phyloP scores from a whole-genome alignment of 192 early-diverging fungal genomes.

The Gigaspora rosea region DNA sequence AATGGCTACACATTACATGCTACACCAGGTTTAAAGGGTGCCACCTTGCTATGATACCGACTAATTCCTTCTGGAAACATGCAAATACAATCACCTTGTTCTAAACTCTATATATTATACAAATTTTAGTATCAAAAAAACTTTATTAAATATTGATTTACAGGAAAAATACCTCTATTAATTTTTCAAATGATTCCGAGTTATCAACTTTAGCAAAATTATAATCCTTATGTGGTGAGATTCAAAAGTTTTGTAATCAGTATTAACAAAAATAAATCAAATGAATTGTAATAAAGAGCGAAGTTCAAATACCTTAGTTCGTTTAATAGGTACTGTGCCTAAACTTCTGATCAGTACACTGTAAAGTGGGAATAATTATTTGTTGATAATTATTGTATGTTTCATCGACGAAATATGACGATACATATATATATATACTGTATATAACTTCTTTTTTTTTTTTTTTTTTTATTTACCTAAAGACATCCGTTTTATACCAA shows the following conservation, averaged over 20 bases:
- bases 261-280: constrained; percentile 35
- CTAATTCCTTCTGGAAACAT: constrained; percentile 47
- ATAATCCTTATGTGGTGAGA: not conserved
- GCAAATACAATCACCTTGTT: constrained; percentile 29
- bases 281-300: constrained; percentile 31
- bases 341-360: constrained; percentile 42
- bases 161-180: constrained; percentile 8
- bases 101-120: not conserved
- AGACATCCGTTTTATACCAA: constrained; percentile 41
- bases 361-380: not conserved
- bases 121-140: not conserved
- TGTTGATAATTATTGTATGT: not conserved
- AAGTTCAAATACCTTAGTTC: constrained; percentile 40
- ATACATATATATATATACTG: not conserved
- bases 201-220: constrained; percentile 6
- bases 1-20: constrained; percentile 1
- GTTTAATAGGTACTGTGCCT: constrained; percentile 43
- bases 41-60: constrained; percentile 40
- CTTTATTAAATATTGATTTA: not conserved
- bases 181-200: not conserved
- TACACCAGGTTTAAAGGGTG: constrained; percentile 44
- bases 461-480: constrained; percentile 32
- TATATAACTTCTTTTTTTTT: not conserved
- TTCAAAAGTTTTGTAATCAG: constrained; percentile 33
- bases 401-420: not conserved